A percentile compares a stretch with the other conserved stretches of the same genome.
phyloP scores from a whole-genome alignment of 2,329 filamentous ascomycete genomes.

The Cladosporium sp. region DNA sequence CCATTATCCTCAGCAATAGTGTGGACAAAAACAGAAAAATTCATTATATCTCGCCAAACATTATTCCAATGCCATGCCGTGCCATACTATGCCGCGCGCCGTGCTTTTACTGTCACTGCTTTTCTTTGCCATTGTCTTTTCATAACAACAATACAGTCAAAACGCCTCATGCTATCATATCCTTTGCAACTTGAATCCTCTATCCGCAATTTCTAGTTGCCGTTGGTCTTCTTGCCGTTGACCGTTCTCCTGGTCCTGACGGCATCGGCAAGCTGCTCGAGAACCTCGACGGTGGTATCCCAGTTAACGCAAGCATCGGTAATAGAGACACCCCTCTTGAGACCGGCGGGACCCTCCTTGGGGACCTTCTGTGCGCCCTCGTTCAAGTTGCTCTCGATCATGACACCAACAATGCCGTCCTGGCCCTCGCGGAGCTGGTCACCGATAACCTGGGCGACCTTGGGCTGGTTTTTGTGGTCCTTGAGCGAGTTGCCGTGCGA shows the following conservation, averaged over 20 bases:
- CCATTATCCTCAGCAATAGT: too few species aligned
- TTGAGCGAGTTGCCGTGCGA: conserved; percentile 84
- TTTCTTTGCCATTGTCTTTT: background rate
- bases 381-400: conserved; percentile 98
- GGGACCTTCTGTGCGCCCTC: conserved; percentile 93
- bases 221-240: conserved; percentile 19
- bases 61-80: background rate
- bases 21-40: background rate
- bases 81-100: background rate
- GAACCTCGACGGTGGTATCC: conserved; percentile 78
- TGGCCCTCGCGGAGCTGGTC: conserved; percentile 84
- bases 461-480: conserved; percentile 95
- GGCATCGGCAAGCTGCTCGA: conserved; percentile 73
- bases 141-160: background rate
- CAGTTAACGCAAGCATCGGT: conserved; percentile 96
- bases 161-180: conserved; percentile 9
- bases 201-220: background rate
- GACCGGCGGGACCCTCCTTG: conserved; percentile 73
- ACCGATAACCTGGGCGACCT: conserved; percentile 77
- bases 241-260: conserved; percentile 67
- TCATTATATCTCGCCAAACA: conserved; percentile 3
- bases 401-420: conserved; percentile 86
- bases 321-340: conserved; percentile 93
- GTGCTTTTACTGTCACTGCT: conserved; percentile 6
- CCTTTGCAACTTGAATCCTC: background rate